These are phyloP conservation scores for Anacardium occidentale DNA, from an alignment of 345 rosid genomes.

Conservation along the genomic window DNA sequence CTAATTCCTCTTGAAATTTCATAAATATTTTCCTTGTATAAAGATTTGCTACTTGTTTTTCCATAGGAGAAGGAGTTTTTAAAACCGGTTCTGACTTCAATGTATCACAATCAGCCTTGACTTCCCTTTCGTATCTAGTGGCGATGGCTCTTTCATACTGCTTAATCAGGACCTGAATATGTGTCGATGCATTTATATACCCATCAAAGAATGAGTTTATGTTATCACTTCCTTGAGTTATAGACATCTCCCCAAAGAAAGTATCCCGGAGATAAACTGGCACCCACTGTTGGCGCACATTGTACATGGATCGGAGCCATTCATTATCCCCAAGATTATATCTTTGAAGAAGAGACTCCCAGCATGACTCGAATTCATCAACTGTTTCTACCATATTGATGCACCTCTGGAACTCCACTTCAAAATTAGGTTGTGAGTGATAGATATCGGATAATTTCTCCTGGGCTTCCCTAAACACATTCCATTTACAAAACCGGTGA, in stretches of 20 bases:
- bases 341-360: constrained; percentile 35
- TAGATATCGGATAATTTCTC: constrained; percentile 40
- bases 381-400: constrained; percentile 35
- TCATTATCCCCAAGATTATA: constrained; percentile 36
- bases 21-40: constrained; percentile 45
- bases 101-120: constrained; percentile 48
- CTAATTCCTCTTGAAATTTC: constrained; percentile 51
- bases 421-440: constrained; percentile 39
- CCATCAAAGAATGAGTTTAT: constrained; percentile 50
- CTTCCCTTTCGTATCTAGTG: constrained; percentile 38
- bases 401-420: constrained; percentile 44
- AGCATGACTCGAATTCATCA: constrained; percentile 45
- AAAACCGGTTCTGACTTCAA: constrained; percentile 35
- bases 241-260: constrained; percentile 42
- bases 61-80: constrained; percentile 55
- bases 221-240: constrained; percentile 36
- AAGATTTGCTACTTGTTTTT: constrained; percentile 44
- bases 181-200: constrained; percentile 49
- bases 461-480: constrained; percentile 38
- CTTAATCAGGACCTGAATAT: constrained; percentile 32
- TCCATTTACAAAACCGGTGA: constrained; percentile 47
- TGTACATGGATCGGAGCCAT: constrained; percentile 48
- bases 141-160: constrained; percentile 44
- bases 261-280: constrained; percentile 43
- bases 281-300: constrained; percentile 40